Conservation (phyloP, 345 rosid species). For the Camelina hispida region DNA sequence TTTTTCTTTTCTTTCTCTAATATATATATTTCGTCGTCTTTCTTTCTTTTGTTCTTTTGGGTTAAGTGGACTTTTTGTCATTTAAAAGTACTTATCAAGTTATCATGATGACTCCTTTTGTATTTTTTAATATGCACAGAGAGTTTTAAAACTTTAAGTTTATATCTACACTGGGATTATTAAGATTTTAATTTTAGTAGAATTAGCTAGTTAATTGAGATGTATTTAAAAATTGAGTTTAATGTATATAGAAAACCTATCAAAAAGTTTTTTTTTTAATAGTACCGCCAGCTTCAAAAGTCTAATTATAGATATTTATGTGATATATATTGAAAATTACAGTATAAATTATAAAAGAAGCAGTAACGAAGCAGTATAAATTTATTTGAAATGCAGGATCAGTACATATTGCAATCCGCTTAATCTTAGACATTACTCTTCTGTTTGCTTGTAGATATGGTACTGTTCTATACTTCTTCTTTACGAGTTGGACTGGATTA, state of each 20-base stretch:
- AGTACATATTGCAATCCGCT: no score
- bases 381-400: no score
- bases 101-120: conserved; percentile 39
- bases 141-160: conserved; percentile 5
- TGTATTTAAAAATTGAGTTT: neutral
- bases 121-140: conserved; percentile 1
- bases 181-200: neutral
- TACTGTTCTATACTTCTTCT: no score
- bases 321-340: neutral
- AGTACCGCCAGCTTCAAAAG: neutral
- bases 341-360: neutral
- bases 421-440: no score
- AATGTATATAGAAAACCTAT: neutral
- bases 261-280: neutral
- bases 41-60: conserved; percentile 4
- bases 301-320: neutral
- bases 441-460: no score
- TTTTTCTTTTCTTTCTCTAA: conserved; percentile 14
- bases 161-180: neutral
- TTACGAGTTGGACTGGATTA: no score
- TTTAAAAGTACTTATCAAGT: conserved; percentile 34
- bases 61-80: conserved; percentile 31
- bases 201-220: neutral
- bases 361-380: no score
- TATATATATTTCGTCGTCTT: conserved; percentile 1